Base-by-base conservation (phyloP, 164 flowering plant species). In the Aristolochia californica region DNA sequence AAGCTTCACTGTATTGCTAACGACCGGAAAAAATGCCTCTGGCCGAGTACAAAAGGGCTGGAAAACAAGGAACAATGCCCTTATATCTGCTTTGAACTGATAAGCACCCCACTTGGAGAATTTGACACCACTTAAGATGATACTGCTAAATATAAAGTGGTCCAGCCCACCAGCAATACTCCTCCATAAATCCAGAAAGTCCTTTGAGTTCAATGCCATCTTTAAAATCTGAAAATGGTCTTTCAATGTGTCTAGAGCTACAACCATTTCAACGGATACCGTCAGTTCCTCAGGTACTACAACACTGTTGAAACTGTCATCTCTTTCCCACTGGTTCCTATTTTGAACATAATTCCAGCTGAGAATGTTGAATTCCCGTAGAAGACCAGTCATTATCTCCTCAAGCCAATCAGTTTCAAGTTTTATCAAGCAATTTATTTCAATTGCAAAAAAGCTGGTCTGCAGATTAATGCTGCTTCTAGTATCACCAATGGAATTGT, bases 161-260 rank as follows among this genome's bases (percentile, higher is more conserved):
- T 85, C 88, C 2, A 85, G 76, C 55, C 87, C 93, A n/a, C 48
- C 67, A 4, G 87, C 87, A 20, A 77, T 62, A 51, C 81, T 73
- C 68, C 87, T 70, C 94, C 89, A 83, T 26, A 83, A 49, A 56
- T 78, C 85, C 62, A 72, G 56, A 57, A 86, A 86, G 66, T 82
- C 88, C 47, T 66, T 74, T 2, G 72, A 57, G 60, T 86, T 81
- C 44, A 82, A 77, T 56, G 24, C 44, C 54, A 0, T 48, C 60
- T 72, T 55, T 25, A 77, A 43, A 23, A 64, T 28, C 21, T 23
- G 45, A 34, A 83, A 74, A 55, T 66, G 65, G 30, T 59, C 63
- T 55, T 78, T 69, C 61, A 83, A 27, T 56, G 44, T 44, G 61
- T 85, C 87, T 71, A 85, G 52, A 60, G 85, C 75, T 66, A 70